phyloP scores from a whole-genome alignment of 2,329 filamentous ascomycete species.

The Cordyceps farinosa region DNA sequence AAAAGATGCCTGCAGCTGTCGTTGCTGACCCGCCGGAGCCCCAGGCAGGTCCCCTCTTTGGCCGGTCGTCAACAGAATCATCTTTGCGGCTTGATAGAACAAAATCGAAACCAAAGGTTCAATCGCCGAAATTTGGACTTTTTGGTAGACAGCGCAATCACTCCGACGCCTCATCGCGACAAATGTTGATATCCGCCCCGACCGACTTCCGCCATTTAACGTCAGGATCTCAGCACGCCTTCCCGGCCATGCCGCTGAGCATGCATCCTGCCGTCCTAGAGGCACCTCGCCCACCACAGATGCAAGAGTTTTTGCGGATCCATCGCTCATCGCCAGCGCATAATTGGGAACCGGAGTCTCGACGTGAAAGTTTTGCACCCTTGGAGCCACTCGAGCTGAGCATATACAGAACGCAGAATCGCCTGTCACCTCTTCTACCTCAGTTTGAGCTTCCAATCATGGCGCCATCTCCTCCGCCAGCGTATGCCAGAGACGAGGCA shows the following conservation, averaged over 20 bases:
- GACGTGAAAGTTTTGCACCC: constrained; percentile 10
- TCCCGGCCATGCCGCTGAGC: not conserved
- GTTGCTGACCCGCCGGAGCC: constrained; percentile 29
- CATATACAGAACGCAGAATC: constrained; percentile 41
- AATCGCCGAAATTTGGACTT: not conserved
- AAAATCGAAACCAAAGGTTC: not conserved
- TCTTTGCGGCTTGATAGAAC: not conserved
- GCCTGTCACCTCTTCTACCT: constrained; percentile 54
- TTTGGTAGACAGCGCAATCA: constrained; percentile 32
- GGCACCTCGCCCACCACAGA: constrained; percentile 26
- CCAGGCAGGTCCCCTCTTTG: constrained; percentile 27
- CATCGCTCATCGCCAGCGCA: not conserved
- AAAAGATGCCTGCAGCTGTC: constrained; percentile 27
- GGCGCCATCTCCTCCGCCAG: constrained; percentile 39
- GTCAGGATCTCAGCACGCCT: constrained; percentile 32
- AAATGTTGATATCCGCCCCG: constrained; percentile 56
- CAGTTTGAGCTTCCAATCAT: constrained; percentile 43
- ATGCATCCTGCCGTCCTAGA: constrained; percentile 30
- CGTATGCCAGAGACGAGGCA: constrained; percentile 30
- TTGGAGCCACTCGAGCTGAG: constrained; percentile 50
- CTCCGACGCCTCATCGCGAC: constrained; percentile 45
- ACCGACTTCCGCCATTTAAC: constrained; percentile 58
- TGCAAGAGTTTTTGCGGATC: constrained; percentile 12
- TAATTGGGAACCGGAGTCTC: constrained; percentile 19
- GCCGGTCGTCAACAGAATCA: constrained; percentile 8